Evolutionary conservation across 352 stramenopile species (phyloP).

Genomic region (Globisporangium spinosum): DNA sequence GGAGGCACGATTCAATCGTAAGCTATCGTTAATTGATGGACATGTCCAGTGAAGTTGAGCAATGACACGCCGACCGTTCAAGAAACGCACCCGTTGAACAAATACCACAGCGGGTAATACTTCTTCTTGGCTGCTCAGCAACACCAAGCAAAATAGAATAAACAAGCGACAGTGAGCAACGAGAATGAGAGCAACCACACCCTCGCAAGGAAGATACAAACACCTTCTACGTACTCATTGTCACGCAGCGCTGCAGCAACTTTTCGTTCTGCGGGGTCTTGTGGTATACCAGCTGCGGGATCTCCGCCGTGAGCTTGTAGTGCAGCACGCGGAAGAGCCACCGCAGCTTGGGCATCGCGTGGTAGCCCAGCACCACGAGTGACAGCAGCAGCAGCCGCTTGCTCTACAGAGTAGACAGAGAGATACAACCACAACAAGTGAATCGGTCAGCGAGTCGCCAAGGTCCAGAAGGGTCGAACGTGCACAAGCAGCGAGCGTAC

Average conservation of each 20-base stretch:
- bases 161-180: no score
- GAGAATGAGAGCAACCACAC: no score
- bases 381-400: constrained; percentile 5
- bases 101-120: constrained; percentile 57
- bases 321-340: constrained; percentile 20
- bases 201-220: no score
- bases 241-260: constrained; percentile 34
- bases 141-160: no score
- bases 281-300: constrained; percentile 42
- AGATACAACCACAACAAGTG: background rate
- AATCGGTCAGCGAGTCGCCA: background rate
- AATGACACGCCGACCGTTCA: no score
- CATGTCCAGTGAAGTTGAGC: background rate
- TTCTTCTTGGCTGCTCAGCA: constrained; percentile 10
- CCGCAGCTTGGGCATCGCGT: constrained; percentile 1
- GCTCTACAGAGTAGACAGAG: background rate
- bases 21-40: no score
- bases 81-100: constrained; percentile 45
- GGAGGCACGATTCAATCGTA: background rate
- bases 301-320: constrained; percentile 33
- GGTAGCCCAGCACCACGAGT: constrained; percentile 5
- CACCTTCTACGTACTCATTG: constrained; percentile 31
- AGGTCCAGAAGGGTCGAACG: background rate
- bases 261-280: constrained; percentile 31
- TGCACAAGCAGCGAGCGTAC: background rate